Evolutionary conservation across 352 stramenopile species (phyloP), one percentile per base, ranked within the genome.

Genomic region (Globisporangium iwayamae): DNA sequence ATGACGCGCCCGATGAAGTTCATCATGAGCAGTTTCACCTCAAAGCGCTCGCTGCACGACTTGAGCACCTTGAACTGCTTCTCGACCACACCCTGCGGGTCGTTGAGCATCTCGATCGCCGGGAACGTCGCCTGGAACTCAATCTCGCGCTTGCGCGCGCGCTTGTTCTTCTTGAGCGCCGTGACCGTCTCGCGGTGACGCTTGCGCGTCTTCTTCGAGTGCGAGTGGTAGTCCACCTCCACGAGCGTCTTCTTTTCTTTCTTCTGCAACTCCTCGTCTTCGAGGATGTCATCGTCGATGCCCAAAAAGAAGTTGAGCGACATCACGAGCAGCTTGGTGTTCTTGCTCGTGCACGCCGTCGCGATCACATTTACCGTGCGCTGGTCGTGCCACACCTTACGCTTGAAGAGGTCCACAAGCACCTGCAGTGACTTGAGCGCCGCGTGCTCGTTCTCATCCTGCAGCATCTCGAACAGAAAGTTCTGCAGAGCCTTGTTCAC

Each of bases 291-390:
- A 28, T 98, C 89, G 74, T 99, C 97, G 72, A 99, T 99, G 43
- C 97, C 97, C 20, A 99, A 77, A 77, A 99, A 99, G 78, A 99
- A 99, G 62, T 97, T 92, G 64, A 99, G 87, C 7, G 94, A 85
- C 55, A 97, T 91, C 43, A 96, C 89, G 8, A 94, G 68, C 52
- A 97, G 78, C 65, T 94, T 94, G 16, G 85, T 86, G 71, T 94
- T 92, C 73, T 89, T 90, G 67, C 79, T 89, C 20, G 78, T 86
- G 50, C 91, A 97, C 0, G 96, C 96, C 28, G 91, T 93, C 11
- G 94, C 96, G 34, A 99, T 96, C 20, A 99, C 97, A 65, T 99
- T 98, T 7, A 99, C 96, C 36, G 92, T 98, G 43, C 95, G 87
- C 64, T 94, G 91, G 74, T 99, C 97, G 55, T 94, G 98, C 97